Conservation (phyloP, 2,329 filamentous ascomycete species). For the Fusarium multiceps region DNA sequence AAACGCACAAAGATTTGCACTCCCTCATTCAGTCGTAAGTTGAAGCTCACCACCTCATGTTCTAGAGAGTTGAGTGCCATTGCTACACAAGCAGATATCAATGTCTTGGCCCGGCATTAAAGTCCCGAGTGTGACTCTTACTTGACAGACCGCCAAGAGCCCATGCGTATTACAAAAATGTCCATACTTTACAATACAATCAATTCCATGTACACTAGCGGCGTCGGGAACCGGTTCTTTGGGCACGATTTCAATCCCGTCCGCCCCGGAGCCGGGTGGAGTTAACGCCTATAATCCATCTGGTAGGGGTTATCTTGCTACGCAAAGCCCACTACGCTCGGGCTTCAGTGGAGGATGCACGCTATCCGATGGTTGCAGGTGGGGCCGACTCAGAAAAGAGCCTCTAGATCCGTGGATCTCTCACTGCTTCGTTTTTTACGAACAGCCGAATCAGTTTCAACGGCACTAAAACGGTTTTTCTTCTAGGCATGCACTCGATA, state of each 20-base stretch:
- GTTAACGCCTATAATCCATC: background rate
- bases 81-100: constrained; percentile 1
- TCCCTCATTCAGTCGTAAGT: constrained; percentile 1
- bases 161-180: background rate
- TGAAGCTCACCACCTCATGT: constrained; percentile 8
- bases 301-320: constrained; percentile 6
- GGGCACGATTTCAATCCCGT: constrained; percentile 23
- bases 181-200: background rate
- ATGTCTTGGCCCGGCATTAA: constrained; percentile 36
- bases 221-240: constrained; percentile 25
- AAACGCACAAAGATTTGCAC: constrained; percentile 17
- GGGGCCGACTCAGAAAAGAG: constrained; percentile 38
- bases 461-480: constrained; percentile 9
- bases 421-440: constrained; percentile 14
- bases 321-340: constrained; percentile 8
- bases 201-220: constrained; percentile 4
- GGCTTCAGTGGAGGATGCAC: constrained; percentile 17
- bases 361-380: constrained; percentile 17
- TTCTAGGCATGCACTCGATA: constrained; percentile 2
- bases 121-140: constrained; percentile 36
- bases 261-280: constrained; percentile 21
- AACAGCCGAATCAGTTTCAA: constrained; percentile 21
- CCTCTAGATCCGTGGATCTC: constrained; percentile 22
- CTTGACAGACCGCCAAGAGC: constrained; percentile 16
- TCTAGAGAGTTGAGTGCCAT: background rate